phyloP scores from a whole-genome alignment of 495 filamentous ascomycete species.

The Penicillium nucicola region DNA sequence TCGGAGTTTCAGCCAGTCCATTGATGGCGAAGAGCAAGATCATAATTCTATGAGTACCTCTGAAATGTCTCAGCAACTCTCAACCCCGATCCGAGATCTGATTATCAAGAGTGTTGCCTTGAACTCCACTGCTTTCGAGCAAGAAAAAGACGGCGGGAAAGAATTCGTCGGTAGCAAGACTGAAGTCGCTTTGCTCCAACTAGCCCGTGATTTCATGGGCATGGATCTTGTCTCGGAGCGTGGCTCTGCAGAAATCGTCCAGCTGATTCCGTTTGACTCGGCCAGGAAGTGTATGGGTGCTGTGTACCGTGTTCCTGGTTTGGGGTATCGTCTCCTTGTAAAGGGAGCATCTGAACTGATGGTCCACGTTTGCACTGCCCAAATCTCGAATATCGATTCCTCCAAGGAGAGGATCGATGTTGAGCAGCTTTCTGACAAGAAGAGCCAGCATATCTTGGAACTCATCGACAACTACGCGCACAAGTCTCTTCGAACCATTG shows the following conservation, averaged over 20 bases:
- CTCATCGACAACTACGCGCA: constrained; percentile 56
- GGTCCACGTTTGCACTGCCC: constrained; percentile 47
- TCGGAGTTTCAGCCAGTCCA: constrained; percentile 46
- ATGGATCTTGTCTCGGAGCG: constrained; percentile 62
- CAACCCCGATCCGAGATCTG: constrained; percentile 41
- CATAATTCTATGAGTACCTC: constrained; percentile 16
- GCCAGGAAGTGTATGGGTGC: constrained; percentile 66
- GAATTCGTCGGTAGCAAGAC: constrained; percentile 70
- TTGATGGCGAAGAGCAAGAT: constrained; percentile 16
- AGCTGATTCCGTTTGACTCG: constrained; percentile 68
- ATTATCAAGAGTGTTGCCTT: constrained; percentile 59
- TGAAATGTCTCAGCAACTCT: constrained; percentile 37
- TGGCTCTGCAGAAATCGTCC: constrained; percentile 54
- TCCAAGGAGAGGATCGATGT: constrained; percentile 31
- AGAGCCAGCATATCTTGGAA: constrained; percentile 27
- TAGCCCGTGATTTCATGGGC: constrained; percentile 59
- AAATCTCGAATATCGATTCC: constrained; percentile 23
- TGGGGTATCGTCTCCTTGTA: constrained; percentile 60
- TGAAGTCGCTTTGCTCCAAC: constrained; percentile 62
- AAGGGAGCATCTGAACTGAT: constrained; percentile 71
- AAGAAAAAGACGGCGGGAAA: constrained; percentile 51
- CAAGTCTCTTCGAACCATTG: constrained; percentile 61
- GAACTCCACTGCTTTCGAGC: constrained; percentile 68
- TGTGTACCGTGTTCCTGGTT: constrained; percentile 53
- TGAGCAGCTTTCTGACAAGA: constrained; percentile 30